Conservation (phyloP, 768 basidiomycete genomes). For the Inosperma sp. region DNA sequence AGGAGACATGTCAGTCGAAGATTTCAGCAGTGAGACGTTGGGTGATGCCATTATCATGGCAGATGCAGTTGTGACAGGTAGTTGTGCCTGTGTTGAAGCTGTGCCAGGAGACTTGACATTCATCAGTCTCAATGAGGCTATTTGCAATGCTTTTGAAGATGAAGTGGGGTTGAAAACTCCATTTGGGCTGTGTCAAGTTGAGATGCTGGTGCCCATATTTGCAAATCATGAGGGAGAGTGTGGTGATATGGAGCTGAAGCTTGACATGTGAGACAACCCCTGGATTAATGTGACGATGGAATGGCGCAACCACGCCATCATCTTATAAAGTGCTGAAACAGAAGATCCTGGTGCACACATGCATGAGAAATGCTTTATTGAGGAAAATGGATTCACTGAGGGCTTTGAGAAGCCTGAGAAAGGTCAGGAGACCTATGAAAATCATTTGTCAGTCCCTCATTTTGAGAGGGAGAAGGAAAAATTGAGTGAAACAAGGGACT, state of each 20-base stretch:
- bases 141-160: not conserved
- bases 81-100: not conserved
- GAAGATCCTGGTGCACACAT: no score
- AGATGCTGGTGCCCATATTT: not conserved
- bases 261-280: not conserved
- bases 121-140: not conserved
- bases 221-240: not conserved
- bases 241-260: not conserved
- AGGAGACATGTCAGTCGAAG: not conserved
- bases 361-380: no score
- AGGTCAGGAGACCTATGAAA: no score
- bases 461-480: no score
- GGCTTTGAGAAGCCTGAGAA: no score
- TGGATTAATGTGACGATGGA: not conserved
- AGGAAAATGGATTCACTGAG: no score
- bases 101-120: not conserved
- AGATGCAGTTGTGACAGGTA: not conserved
- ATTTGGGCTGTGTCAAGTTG: not conserved
- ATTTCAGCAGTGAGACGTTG: not conserved
- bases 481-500: no score
- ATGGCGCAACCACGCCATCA: not conserved
- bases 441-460: no score
- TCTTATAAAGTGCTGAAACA: not conserved
- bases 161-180: no score
- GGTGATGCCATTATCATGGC: not conserved